A percentile compares a stretch with the other conserved stretches of the same genome.
Evolutionary conservation across 805 yeast species (phyloP).

Genomic region (Candida koratica): DNA sequence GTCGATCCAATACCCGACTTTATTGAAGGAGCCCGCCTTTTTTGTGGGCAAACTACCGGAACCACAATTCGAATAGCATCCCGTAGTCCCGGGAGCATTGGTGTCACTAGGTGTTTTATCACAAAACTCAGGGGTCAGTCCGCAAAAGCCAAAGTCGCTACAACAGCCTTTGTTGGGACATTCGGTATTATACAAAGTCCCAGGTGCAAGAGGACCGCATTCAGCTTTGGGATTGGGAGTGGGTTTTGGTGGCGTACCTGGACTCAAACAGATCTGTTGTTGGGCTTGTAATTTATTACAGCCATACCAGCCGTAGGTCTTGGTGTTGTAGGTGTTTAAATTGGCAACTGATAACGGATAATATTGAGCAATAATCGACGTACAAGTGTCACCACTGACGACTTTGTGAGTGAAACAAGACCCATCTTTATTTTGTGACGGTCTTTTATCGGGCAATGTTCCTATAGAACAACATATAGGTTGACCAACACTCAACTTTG

Average conservation of each 20-base stretch:
- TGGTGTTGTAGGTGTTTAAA: slow-evolving; percentile 12
- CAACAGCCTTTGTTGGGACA: slow-evolving; percentile 22
- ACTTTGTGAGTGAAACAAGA: slow-evolving; percentile 16
- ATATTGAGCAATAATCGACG: slow-evolving; percentile 10
- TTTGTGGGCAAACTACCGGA: slow-evolving; percentile 15
- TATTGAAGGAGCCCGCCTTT: slow-evolving; percentile 14
- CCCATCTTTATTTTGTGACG: slow-evolving; percentile 16
- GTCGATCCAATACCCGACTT: slow-evolving; percentile 18
- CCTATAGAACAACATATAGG: too few species aligned
- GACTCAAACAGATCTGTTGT: slow-evolving; percentile 15
- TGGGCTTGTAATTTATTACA: slow-evolving; percentile 11
- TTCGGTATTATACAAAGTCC: slow-evolving; percentile 12
- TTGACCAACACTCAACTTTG: too few species aligned
- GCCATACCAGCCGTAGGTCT: slow-evolving; percentile 18
- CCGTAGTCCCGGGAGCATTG: slow-evolving; percentile 8
- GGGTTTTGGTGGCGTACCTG: slow-evolving; percentile 18
- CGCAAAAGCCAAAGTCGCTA: slow-evolving; percentile 16
- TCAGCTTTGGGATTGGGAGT: slow-evolving; percentile 14
- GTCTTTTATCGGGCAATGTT: slow-evolving; percentile 13
- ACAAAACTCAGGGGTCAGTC: slow-evolving; percentile 16
- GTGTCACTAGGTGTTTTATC: slow-evolving; percentile 7
- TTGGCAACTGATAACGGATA: slow-evolving; percentile 8
- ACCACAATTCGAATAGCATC: slow-evolving; percentile 20
- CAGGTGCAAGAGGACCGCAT: slow-evolving; percentile 21
- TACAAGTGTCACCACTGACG: slow-evolving; percentile 16